Evolutionary conservation across 805 yeast genomes (phyloP), one percentile per base, ranked within the genome.

Genomic region (Phaffomyces antillensis): DNA sequence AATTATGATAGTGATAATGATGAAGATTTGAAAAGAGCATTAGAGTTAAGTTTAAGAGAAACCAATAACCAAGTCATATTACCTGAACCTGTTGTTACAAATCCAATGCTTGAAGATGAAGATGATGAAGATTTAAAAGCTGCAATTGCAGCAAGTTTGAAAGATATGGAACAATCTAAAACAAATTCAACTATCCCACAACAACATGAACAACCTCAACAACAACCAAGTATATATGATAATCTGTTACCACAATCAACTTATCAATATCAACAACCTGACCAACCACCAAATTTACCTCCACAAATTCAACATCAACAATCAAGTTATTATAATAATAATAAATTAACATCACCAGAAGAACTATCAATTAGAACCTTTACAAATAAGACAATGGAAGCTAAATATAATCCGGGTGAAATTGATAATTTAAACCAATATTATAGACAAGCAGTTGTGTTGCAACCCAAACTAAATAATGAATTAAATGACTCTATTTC

Each of bases 81-180:
- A 30, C 51, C 48, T 26, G 48, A 48, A 37, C 47, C 45, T 3
- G 38, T 23, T 18, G n/a, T 38, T 32, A 12, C 23, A 2, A 11
- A 38, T 1, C 33, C 26, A 7, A 24, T 40, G 17, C 31, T 47
- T 7, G 47, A 62, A 15, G 86, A 78, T 3, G 88, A 84, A 17
- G 86, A 83, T 16, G 96, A 89, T 57, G 91, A 83, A 34, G 96
- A 88, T 33, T 76, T 91, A 80, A 86, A 81, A 60, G 95, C 93
- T 1, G 99, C 98, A 0, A 91, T 93, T 46, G 96, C 85, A 15
- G 96, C 96, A 1, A 87, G 96, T 62, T 70, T 93, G 49, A 73
- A 73, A 43, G 97, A 90, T 47, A 72, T 84, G 59, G 77, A 83
- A 51, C 60, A 47, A 26, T 50, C 51, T 17, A 45, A 51, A 54